Conservation (phyloP, 2,329 filamentous ascomycete genomes). For the Dothistroma septosporum region DNA sequence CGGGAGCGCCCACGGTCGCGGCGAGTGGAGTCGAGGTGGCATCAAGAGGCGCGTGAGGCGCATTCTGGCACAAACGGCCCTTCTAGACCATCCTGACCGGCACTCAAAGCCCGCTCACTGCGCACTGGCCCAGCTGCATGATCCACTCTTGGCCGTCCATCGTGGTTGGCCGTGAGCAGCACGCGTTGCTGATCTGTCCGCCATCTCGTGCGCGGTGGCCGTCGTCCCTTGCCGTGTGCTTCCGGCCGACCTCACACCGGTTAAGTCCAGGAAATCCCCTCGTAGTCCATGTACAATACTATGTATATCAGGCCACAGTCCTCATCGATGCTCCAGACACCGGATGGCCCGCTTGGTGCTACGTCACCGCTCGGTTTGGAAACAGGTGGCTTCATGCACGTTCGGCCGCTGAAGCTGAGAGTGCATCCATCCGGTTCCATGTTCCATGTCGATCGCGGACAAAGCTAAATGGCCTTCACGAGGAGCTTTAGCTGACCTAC, state of each 20-base stretch:
- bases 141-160: not conserved
- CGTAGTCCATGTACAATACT: no score
- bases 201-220: not conserved
- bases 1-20: not conserved
- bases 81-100: not conserved
- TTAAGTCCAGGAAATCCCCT: not conserved
- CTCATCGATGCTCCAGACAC: no score
- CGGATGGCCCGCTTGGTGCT: not conserved
- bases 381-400: not conserved
- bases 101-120: not conserved
- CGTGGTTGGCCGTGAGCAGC: not conserved
- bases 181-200: not conserved
- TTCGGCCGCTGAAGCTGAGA: not conserved
- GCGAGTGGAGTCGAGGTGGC: slow-evolving; percentile 1
- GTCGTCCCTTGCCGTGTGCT: not conserved
- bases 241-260: not conserved
- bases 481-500: not conserved
- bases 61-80: not conserved
- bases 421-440: not conserved
- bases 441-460: not conserved
- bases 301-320: no score
- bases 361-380: not conserved
- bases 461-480: not conserved
- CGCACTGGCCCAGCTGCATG: no score
- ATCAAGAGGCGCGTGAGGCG: not conserved